These are phyloP conservation scores for Globisporangium spiculum DNA, from an alignment of 352 stramenopile genomes.

Conservation along the genomic window DNA sequence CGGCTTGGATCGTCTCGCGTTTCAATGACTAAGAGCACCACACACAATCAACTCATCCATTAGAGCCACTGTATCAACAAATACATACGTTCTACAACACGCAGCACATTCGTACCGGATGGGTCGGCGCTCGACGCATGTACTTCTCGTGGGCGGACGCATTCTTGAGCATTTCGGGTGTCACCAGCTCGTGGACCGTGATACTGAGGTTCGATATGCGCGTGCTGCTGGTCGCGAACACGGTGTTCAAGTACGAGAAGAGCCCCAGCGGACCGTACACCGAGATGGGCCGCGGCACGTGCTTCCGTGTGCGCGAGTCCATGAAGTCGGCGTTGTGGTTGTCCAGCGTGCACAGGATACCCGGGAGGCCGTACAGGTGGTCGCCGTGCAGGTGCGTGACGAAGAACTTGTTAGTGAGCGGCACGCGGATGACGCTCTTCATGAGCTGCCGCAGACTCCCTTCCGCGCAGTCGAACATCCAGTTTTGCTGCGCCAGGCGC, in stretches of 20 bases:
- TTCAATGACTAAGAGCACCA: conserved; percentile 25
- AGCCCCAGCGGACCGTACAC: conserved; percentile 80
- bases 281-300: conserved; percentile 44
- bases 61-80: background rate
- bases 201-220: conserved; percentile 68
- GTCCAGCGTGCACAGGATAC: conserved; percentile 82
- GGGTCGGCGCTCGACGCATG: conserved; percentile 49
- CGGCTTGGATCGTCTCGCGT: conserved; percentile 49
- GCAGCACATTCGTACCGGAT: conserved; percentile 38
- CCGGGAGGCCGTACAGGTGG: conserved; percentile 80
- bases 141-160: conserved; percentile 58
- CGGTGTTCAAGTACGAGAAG: conserved; percentile 76
- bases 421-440: conserved; percentile 68
- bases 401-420: conserved; percentile 83
- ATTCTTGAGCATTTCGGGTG: conserved; percentile 39
- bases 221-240: conserved; percentile 60
- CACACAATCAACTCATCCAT: conserved; percentile 23
- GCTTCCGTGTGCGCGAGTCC: conserved; percentile 52
- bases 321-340: conserved; percentile 67
- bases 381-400: conserved; percentile 85
- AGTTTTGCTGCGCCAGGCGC: conserved; percentile 65
- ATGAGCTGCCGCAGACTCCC: conserved; percentile 80
- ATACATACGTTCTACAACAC: background rate
- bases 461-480: conserved; percentile 89
- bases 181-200: conserved; percentile 76